Evolutionary conservation across 805 yeast species (phyloP), one percentile per base, ranked within the genome.

Genomic region (Ascoidea tarda): DNA sequence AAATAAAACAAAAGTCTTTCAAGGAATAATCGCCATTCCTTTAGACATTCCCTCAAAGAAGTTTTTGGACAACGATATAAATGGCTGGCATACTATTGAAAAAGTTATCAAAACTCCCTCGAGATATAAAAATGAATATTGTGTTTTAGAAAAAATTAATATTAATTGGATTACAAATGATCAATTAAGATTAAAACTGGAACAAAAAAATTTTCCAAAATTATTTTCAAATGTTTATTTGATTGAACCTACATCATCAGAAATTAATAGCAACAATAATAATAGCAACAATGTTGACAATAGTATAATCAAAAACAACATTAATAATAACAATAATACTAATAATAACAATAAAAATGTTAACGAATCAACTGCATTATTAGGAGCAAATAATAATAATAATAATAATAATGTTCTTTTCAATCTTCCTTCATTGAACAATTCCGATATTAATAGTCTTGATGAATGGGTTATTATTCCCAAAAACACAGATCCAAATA

Each of bases 21-120:
- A 62, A 1, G 74, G 74, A 0, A 54, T 51, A 2, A 57, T 69
- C 45, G 59, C 54, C 1, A 49, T 70, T 2, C 72, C 72, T 4
- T 54, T 70, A n/a, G 50, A 62, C 1, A 56, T 61, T 4, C 59
- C 58, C 5, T 49, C 54, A 2, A 56, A 56, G 3, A 58, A 42
- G 2, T 16, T 49, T 8, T 12, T 38, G 4, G 50, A 48, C 6
- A 46, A 45, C 28, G 44, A 44, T 46, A 50, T 16, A 33, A 50
- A 50, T 5, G 49, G 48, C 5, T 63, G 66, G 66, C 55, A 54
- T 47, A 46, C 52, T 1, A 6, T 57, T 28, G 61, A 59, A n/a
- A 48, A 55, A 2, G 47, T 46, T 2, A 53, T 59, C 21, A 49
- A 52, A 3, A 33, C 59, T 4, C 66, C 65, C 5, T 52, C 48